Percentiles rank a stretch among this genome's conserved stretches.
phyloP scores from a whole-genome alignment of 495 filamentous ascomycete species.

The Tuber borchii region DNA sequence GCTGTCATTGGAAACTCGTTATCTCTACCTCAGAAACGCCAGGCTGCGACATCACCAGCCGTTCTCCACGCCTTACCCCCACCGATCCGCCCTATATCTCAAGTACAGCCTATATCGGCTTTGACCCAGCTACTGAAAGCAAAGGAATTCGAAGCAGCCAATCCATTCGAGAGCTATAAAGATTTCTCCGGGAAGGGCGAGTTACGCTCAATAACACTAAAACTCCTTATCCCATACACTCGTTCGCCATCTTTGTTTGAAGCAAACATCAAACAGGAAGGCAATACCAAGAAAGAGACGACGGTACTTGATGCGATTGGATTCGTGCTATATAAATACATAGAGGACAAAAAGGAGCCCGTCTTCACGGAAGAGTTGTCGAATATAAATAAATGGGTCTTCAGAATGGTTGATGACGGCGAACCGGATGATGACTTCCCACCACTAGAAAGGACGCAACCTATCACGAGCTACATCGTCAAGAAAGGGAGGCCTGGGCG shows the following conservation, averaged over 20 bases:
- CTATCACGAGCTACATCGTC: slow-evolving; percentile 78
- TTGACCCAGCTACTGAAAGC: slow-evolving; percentile 66
- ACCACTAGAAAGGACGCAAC: slow-evolving; percentile 68
- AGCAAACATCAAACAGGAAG: slow-evolving; percentile 65
- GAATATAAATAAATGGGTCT: slow-evolving; percentile 84
- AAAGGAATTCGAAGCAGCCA: slow-evolving; percentile 68
- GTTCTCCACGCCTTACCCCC: slow-evolving; percentile 74
- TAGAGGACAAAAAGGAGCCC: slow-evolving; percentile 72
- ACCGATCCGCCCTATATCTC: slow-evolving; percentile 75
- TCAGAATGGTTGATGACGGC: slow-evolving; percentile 91
- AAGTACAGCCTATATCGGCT: slow-evolving; percentile 55
- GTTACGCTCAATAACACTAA: slow-evolving; percentile 71
- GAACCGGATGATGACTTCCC: slow-evolving; percentile 97
- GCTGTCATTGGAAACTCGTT: slow-evolving; percentile 40
- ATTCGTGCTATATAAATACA: slow-evolving; percentile 76
- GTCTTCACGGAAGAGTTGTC: slow-evolving; percentile 59
- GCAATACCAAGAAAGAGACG: slow-evolving; percentile 55
- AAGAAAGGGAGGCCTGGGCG: slow-evolving; percentile 60
- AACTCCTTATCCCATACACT: slow-evolving; percentile 82
- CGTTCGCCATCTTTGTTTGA: slow-evolving; percentile 52
- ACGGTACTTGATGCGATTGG: slow-evolving; percentile 89
- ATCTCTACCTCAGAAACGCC: slow-evolving; percentile 40
- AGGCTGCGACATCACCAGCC: slow-evolving; percentile 46
- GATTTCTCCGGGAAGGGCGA: slow-evolving; percentile 81
- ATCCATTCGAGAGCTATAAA: slow-evolving; percentile 78